Evolutionary conservation across 257 asterid genomes (phyloP).

Genomic region (Solanum piurae): DNA sequence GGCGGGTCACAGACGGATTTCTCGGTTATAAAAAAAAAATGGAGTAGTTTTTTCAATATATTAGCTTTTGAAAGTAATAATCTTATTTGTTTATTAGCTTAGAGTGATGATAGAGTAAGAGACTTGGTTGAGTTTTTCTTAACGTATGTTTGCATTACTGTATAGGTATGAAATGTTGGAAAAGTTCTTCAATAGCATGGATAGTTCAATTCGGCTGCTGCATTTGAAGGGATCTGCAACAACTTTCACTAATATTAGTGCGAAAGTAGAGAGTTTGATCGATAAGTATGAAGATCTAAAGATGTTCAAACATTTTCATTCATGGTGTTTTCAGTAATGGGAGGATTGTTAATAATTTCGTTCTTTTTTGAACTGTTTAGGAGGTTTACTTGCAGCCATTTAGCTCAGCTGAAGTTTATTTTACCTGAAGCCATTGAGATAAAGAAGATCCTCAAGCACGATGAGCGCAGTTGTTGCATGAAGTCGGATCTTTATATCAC

Average conservation of each 20-base stretch:
- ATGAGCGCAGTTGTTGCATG: conserved; percentile 68
- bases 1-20: too few species aligned
- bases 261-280: conserved; percentile 51
- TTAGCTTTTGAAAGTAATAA: background rate
- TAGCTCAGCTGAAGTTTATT: conserved; percentile 72
- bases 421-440: conserved; percentile 72
- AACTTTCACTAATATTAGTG: conserved; percentile 46
- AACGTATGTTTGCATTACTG: background rate
- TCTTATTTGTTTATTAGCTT: background rate
- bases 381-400: conserved; percentile 59
- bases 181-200: conserved; percentile 63
- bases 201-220: conserved; percentile 71
- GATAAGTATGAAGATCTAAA: conserved; percentile 38
- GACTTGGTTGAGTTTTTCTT: background rate
- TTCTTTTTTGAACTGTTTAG: conserved; percentile 19
- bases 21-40: too few species aligned
- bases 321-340: background rate
- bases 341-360: background rate
- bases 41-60: background rate
- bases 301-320: background rate
- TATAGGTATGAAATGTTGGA: conserved; percentile 54
- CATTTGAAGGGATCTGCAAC: conserved; percentile 43
- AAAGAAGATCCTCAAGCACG: conserved; percentile 45
- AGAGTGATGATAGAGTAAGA: background rate
- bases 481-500: conserved; percentile 42